Base-by-base conservation (phyloP, 2,329 filamentous ascomycete species). In the Akanthomyces uredinophilus region DNA sequence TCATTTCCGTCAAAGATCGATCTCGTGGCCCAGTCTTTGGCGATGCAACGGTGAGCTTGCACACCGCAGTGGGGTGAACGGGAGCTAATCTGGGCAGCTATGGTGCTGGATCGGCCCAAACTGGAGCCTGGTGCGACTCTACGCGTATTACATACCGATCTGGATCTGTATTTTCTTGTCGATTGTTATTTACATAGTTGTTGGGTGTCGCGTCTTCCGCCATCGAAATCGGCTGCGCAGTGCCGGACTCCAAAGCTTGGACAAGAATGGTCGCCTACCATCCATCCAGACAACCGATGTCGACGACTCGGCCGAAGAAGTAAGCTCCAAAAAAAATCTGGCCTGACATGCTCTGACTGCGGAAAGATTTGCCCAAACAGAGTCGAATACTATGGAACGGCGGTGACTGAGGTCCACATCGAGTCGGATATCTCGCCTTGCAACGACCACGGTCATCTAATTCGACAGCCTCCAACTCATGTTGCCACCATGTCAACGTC, bases 31-130 rank as follows among this genome's bases (percentile, higher is more conserved):
- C 74, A 1, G 74, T 83, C 4, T 86, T 84, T 66, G 83, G 83
- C 11, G 76, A 86, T 68, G 83, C 83, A 11, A 82, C 82, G 7
- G 83, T 84, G 71, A 68, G 79, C 73, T n/a, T 49, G 37, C 57
- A 22, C 13, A 54, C n/a, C 18, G 22, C n/a, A 16, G 24, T 32
- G 24, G 32, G 24, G n/a, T 16, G 1, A 37, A 52, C 20, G 39
- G 29, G 1, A 32, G n/a, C 64, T 71, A 50, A 71, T 41, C 5
- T 50, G 10, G 16, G 11, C 16, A 86, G 83, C 74, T 86, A 4
- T 86, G 83, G 83, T 86, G 83, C 68, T 86, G 83, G 83, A 85
- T 86, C 60, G 77, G 76, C 62, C 75, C 78, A 39, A 74, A 77
- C 44, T 85, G 80, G 79, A 82, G 80, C 60, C 72, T 79, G 39